A percentile compares a stretch with the other conserved stretches of the same genome.
Conservation (phyloP, 495 filamentous ascomycete genomes). For the Neurospora pannonica region DNA sequence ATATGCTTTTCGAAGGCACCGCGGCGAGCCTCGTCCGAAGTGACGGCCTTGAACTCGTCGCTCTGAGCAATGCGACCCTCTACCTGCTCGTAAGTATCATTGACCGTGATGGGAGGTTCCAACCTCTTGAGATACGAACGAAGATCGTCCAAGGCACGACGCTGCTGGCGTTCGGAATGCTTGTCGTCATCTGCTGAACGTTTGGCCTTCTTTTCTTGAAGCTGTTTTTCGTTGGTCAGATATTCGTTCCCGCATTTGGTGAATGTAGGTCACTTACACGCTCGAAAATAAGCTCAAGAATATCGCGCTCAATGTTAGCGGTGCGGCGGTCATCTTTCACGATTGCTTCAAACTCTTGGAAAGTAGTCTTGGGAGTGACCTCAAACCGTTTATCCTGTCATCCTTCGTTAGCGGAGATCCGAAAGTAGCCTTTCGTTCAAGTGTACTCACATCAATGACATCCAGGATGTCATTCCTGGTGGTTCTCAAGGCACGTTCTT, state of each 20-base stretch:
- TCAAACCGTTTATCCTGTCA: constrained; percentile 80
- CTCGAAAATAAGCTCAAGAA: constrained; percentile 69
- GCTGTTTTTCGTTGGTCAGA: constrained; percentile 32
- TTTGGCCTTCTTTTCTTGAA: constrained; percentile 60
- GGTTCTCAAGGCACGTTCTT: constrained; percentile 71
- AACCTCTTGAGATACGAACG: constrained; percentile 84
- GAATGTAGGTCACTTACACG: constrained; percentile 32
- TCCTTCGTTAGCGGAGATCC: background rate
- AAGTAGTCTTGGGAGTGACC: constrained; percentile 72
- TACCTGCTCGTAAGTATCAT: constrained; percentile 81
- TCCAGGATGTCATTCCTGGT: constrained; percentile 81
- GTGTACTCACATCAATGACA: constrained; percentile 68
- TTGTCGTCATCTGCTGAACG: constrained; percentile 73
- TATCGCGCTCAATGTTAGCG: constrained; percentile 68
- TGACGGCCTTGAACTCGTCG: constrained; percentile 72
- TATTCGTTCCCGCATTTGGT: background rate
- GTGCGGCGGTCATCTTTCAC: constrained; percentile 79
- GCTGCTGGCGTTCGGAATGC: constrained; percentile 74
- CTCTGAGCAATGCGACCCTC: constrained; percentile 65
- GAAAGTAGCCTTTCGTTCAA: background rate
- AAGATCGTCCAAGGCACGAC: constrained; percentile 73
- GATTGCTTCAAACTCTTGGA: constrained; percentile 73
- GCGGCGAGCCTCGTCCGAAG: constrained; percentile 71
- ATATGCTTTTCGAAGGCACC: constrained; percentile 89
- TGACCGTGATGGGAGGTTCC: constrained; percentile 68